These are phyloP conservation scores for Phytophthora aleatoria DNA, from an alignment of 352 stramenopile species.

Conservation along the genomic window DNA sequence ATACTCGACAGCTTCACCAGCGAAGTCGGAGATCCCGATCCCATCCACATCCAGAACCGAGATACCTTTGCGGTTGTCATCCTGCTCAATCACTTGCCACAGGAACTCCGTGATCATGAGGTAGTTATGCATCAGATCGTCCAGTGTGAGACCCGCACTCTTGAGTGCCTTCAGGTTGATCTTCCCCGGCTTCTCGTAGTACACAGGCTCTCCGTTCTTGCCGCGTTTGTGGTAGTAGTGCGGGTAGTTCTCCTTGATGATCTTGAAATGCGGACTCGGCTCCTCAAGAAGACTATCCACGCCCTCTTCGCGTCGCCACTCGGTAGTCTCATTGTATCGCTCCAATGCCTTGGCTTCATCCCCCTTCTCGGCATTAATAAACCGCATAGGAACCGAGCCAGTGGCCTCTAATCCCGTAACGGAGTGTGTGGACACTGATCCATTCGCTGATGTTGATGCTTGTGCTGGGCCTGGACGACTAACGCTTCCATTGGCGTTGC, in stretches of 20 bases:
- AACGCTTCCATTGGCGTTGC: constrained; percentile 36
- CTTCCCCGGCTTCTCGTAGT: constrained; percentile 87
- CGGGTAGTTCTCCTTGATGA: constrained; percentile 92
- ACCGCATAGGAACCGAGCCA: constrained; percentile 59
- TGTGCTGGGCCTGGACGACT: constrained; percentile 9
- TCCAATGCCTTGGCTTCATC: constrained; percentile 64
- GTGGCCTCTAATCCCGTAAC: constrained; percentile 36
- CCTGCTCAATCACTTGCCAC: constrained; percentile 84
- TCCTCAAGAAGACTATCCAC: constrained; percentile 79
- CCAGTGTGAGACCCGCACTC: constrained; percentile 67
- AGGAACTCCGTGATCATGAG: constrained; percentile 87
- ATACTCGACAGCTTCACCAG: constrained; percentile 87
- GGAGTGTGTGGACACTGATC: constrained; percentile 11
- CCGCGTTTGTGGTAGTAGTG: constrained; percentile 91
- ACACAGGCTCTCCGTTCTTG: constrained; percentile 80
- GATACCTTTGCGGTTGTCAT: constrained; percentile 88
- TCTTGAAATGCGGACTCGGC: constrained; percentile 73
- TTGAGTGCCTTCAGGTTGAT: constrained; percentile 90
- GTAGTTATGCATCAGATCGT: constrained; percentile 88
- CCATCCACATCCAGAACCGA: constrained; percentile 85
- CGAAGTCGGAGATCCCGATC: constrained; percentile 86
- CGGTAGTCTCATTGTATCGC: constrained; percentile 72
- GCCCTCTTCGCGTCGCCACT: constrained; percentile 82
- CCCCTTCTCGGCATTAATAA: constrained; percentile 80
- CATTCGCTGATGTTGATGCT: constrained; percentile 9